A percentile compares a stretch with the other conserved stretches of the same genome.
Conservation (phyloP, 2,329 filamentous ascomycete genomes). For the Tolypocladium capitatum region DNA sequence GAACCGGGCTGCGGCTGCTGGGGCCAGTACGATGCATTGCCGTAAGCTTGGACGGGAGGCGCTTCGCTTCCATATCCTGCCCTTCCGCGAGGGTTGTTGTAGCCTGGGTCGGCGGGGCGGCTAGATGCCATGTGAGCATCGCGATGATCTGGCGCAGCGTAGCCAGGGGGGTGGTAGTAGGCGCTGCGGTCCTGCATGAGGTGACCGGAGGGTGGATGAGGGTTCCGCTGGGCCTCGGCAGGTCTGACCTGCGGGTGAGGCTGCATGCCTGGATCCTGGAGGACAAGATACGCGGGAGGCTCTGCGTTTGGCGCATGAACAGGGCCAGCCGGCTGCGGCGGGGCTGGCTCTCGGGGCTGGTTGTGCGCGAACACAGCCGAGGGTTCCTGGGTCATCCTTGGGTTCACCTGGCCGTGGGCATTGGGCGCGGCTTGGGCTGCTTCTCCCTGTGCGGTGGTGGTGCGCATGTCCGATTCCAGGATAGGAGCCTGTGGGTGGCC, state of each 20-base stretch:
- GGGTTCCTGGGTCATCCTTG: constrained; percentile 8
- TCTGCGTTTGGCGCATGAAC: constrained; percentile 8
- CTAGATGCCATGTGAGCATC: constrained; percentile 15
- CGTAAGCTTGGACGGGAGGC: constrained; percentile 10
- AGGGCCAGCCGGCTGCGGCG: constrained; percentile 11
- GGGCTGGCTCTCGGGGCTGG: constrained; percentile 4
- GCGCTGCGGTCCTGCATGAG: constrained; percentile 7
- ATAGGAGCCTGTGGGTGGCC: neutral
- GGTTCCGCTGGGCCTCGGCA: constrained; percentile 14
- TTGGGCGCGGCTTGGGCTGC: constrained; percentile 7
- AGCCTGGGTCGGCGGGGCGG: constrained; percentile 19
- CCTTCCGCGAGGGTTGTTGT: constrained; percentile 16
- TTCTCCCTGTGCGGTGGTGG: constrained; percentile 8
- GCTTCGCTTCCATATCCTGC: constrained; percentile 17
- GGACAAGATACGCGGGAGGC: constrained; percentile 3
- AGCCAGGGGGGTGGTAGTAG: constrained; percentile 16
- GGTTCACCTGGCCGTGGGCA: neutral
- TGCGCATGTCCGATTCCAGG: neutral
- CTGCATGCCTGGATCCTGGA: neutral
- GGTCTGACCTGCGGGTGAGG: constrained; percentile 6
- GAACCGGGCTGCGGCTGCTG: constrained; percentile 10
- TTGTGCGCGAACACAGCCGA: constrained; percentile 9
- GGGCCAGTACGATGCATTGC: constrained; percentile 19
- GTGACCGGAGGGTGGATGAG: constrained; percentile 8
- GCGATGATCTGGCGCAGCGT: constrained; percentile 15